phyloP scores from a whole-genome alignment of 1,139 yeast species.

The Debaryomyces sp. region DNA sequence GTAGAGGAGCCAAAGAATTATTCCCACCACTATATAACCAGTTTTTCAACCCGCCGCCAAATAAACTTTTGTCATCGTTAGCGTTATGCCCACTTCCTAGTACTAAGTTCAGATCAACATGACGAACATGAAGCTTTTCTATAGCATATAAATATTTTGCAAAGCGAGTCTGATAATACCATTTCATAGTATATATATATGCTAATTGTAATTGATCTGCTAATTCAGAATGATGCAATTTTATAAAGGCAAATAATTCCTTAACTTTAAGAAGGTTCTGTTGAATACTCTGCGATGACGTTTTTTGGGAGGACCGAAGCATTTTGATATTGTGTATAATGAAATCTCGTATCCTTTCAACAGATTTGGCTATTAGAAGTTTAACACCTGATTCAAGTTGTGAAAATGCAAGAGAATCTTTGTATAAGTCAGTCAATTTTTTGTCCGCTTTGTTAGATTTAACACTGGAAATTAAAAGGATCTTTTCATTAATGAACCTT shows the following conservation, averaged over 20 bases:
- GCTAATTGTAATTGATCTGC: constrained; percentile 81
- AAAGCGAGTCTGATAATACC: constrained; percentile 87
- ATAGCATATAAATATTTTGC: constrained; percentile 78
- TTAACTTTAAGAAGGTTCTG: constrained; percentile 59
- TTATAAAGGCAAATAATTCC: constrained; percentile 62
- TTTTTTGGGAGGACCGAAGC: constrained; percentile 48
- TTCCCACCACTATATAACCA: constrained; percentile 23
- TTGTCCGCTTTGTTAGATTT: constrained; percentile 23
- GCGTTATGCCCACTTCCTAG: constrained; percentile 42
- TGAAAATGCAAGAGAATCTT: constrained; percentile 35
- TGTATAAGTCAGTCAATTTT: constrained; percentile 19
- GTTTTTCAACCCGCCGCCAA: constrained; percentile 30
- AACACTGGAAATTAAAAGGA: constrained; percentile 43
- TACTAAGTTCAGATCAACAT: constrained; percentile 54
- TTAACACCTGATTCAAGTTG: constrained; percentile 44
- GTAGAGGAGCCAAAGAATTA: constrained; percentile 7
- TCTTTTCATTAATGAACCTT: constrained; percentile 57
- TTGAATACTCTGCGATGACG: constrained; percentile 77
- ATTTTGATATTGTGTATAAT: constrained; percentile 64
- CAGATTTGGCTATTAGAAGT: constrained; percentile 50
- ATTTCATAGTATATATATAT: constrained; percentile 82
- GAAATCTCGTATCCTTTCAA: constrained; percentile 77
- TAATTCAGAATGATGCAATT: constrained; percentile 57
- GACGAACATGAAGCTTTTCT: constrained; percentile 58
- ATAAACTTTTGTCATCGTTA: constrained; percentile 29